These are phyloP conservation scores for Penicillium sp. DNA, from an alignment of 2,329 filamentous ascomycete species.

Conservation along the genomic window DNA sequence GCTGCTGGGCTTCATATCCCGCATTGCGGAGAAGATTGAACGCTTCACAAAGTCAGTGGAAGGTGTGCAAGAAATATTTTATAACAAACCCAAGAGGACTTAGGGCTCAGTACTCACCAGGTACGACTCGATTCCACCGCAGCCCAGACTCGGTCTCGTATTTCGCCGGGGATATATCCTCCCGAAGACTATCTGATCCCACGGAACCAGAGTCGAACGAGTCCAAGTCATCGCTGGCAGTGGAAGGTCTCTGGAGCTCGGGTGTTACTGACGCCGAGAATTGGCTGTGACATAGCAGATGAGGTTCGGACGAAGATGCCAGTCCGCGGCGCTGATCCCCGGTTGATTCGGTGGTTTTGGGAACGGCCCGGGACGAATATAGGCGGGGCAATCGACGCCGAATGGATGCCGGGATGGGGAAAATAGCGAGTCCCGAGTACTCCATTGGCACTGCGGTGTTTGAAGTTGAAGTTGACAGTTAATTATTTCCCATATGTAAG, in stretches of 20 bases:
- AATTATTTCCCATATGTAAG: not conserved
- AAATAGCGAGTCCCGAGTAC: constrained; percentile 16
- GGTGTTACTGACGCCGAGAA: not conserved
- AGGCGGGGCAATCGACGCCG: constrained; percentile 27
- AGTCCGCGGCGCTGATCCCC: constrained; percentile 6
- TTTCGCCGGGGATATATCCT: constrained; percentile 12
- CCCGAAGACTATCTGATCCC: constrained; percentile 8
- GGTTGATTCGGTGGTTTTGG: constrained; percentile 3
- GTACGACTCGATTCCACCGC: constrained; percentile 34
- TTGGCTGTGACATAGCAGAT: constrained; percentile 8
- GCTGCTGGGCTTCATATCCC: constrained; percentile 33
- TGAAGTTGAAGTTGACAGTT: not conserved
- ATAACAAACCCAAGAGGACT: not conserved
- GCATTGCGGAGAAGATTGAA: constrained; percentile 37
- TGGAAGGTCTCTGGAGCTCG: constrained; percentile 15
- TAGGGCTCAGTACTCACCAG: constrained; percentile 22
- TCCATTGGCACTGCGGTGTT: constrained; percentile 11
- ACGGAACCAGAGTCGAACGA: constrained; percentile 15
- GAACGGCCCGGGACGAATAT: constrained; percentile 16
- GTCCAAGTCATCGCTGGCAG: constrained; percentile 20
- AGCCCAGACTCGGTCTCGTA: constrained; percentile 33
- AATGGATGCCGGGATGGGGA: constrained; percentile 27
- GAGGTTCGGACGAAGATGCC: constrained; percentile 16
- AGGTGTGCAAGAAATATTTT: not conserved
- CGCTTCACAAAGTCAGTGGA: constrained; percentile 22